Conservation (phyloP, 2,329 filamentous ascomycete species). For the Gaeumannomyces tritici region DNA sequence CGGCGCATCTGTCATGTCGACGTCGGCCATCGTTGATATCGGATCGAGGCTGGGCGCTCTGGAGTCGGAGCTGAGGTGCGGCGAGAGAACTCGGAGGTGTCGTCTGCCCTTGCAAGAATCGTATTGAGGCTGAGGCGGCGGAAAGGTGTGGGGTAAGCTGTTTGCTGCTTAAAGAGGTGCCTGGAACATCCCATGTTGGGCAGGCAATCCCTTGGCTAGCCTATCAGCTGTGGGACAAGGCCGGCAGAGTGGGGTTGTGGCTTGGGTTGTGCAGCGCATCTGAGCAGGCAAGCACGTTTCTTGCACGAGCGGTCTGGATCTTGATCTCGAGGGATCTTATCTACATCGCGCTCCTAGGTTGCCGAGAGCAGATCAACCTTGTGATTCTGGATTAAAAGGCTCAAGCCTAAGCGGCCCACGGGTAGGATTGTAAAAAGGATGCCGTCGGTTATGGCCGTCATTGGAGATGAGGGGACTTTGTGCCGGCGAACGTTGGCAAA, state of each 20-base stretch:
- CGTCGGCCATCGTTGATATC: conserved; percentile 65
- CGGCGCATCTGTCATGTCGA: conserved; percentile 89
- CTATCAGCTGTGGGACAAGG: not conserved
- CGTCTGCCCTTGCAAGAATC: not conserved
- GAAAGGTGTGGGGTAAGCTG: not conserved
- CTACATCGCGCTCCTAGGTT: no score
- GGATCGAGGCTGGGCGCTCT: conserved; percentile 1
- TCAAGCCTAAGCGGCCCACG: no score
- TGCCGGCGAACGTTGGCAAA: not conserved
- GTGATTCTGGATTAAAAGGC: no score
- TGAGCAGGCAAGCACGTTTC: no score
- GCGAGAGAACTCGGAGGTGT: not conserved
- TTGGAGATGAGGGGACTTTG: not conserved
- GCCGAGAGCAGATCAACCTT: no score
- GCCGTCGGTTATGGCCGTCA: no score
- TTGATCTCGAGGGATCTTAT: no score
- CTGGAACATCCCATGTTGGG: not conserved
- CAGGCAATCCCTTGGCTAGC: not conserved
- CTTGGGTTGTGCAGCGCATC: not conserved
- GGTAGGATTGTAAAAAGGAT: no score
- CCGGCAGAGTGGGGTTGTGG: not conserved
- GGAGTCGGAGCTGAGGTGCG: not conserved
- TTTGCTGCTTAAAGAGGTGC: not conserved
- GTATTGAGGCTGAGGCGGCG: not conserved
- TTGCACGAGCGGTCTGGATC: no score